Evolutionary conservation across 345 rosid species (phyloP), one percentile per base, ranked within the genome.

Genomic region (Boechera divaricarpa): DNA sequence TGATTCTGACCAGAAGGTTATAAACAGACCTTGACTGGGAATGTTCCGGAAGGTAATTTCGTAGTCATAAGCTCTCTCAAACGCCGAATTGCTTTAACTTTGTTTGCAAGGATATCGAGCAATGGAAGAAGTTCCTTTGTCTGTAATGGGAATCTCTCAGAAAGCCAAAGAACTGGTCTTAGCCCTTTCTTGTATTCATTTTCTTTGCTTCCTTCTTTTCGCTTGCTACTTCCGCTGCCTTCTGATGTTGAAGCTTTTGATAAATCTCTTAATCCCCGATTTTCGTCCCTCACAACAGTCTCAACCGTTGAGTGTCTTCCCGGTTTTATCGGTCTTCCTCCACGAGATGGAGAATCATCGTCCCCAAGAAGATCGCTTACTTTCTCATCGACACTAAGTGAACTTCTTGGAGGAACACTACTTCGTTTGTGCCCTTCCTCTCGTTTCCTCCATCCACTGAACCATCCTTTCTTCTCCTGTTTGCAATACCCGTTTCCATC

Each of bases 71-170:
- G 85, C 83, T 96, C 99, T 71, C 99, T 87, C 62, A 96, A 84
- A 10, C 99, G 97, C 58, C 98, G 95, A 63, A 96, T 90, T 29
- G 99, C 99, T 85, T 96, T 96, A 57, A 96, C 99, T 83, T 96
- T 96, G 87, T 89, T 96, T 54, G 99, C 99, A 54, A 96, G 97
- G 73, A 96, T 96, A 82, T 93, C 99, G 4, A 96, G 98, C 84
- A 96, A 79, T 4, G 99, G 99, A 76, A 96, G 87, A 57, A 96
- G 93, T 80, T 96, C 99, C 72, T 96, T 97, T 0, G 96, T 96
- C 82, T 91, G 94, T 69, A 96, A 81, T 1, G 99, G 96, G 51
- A 96, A 96, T 79, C 81, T 83, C 21, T 93, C 90, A 51, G 98
- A 91, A 69, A 96, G 99, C 99, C 99, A 96, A 32, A 96, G 92